Evolutionary conservation across 2,329 filamentous ascomycete genomes (phyloP), one percentile per base, ranked within the genome.

Genomic region (Scedosporium boydii): DNA sequence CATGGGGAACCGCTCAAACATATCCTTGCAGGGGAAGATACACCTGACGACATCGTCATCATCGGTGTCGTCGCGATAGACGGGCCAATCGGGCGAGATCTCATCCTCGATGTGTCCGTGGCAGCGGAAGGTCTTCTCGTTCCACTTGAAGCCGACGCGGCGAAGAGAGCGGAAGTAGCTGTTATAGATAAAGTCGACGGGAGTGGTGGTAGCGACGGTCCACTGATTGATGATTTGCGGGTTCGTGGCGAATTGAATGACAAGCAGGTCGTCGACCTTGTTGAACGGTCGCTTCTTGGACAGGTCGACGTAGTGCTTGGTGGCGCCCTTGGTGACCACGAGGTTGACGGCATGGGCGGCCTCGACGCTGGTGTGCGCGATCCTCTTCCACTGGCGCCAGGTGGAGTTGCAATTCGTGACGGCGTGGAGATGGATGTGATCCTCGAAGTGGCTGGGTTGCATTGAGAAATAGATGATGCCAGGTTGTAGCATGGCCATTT

Each of bases 321-420:
- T 23, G 18, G 18, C 21, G 68, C 5, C 62, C 64, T 5, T 63
- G 57, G 29, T 63, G 62, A 18, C 12, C 59, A 64, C 3, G 61
- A 58, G 44, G 61, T 64, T 62, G 41, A 59, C 44, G 27, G 14
- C 38, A 27, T 58, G 55, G 59, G 59, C 7, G 57, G 12, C 62
- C 26, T 62, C 56, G 60, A 44, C 27, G 27, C 27, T 29, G n/a
- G 18, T n/a, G 2, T 59, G 16, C n/a, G 44, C 44, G 21, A 48
- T 48, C 2, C 2, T 55, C 51, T 55, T 55, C 51, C 51, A 55
- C 51, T 55, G 18, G 51, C 12, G 23, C 18, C 18, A 27, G n/a
- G 51, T 27, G 18, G 18, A 23, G 51, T 23, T 14, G 18, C 23
- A 23, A 2, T 21, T 14, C 18, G 51, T 6, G 21, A 23, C 4